These are phyloP conservation scores for Hsuehochloa calcarea DNA, from an alignment of 176 grass and related monocot genomes.

Conservation along the genomic window DNA sequence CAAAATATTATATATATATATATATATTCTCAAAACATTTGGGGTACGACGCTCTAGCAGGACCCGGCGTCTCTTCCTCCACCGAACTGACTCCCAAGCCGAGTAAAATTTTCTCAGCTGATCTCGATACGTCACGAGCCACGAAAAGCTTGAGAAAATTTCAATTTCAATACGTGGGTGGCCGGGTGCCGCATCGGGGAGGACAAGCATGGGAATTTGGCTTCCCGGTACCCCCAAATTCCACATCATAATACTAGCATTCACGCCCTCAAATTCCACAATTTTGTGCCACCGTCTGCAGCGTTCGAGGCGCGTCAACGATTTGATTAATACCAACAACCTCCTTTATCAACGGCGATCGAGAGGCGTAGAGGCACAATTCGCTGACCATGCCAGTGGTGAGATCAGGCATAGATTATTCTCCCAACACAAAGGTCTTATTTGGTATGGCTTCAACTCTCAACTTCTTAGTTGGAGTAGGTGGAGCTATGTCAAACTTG, in stretches of 20 bases:
- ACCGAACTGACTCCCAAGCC: not conserved
- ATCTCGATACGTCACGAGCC: conserved; percentile 29
- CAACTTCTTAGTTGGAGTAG: too few species aligned
- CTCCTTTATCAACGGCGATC: conserved; percentile 46
- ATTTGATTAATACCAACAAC: conserved; percentile 45
- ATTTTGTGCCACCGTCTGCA: not conserved
- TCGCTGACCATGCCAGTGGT: conserved; percentile 35
- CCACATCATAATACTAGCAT: conserved; percentile 12
- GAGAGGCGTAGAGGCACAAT: not conserved
- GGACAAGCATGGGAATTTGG: conserved; percentile 16
- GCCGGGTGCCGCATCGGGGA: not conserved
- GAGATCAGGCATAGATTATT: not conserved
- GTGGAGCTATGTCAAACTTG: too few species aligned
- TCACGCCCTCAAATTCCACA: conserved; percentile 39
- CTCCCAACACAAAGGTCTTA: not conserved
- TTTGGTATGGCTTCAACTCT: too few species aligned
- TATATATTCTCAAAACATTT: too few species aligned
- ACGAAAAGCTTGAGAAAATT: not conserved
- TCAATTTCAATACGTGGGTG: not conserved
- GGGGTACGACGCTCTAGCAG: not conserved
- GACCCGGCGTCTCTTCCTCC: conserved; percentile 29
- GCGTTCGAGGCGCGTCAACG: conserved; percentile 52
- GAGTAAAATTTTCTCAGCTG: not conserved
- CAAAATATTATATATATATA: too few species aligned
- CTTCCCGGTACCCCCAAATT: conserved; percentile 31